phyloP scores from a whole-genome alignment of 495 filamentous ascomycete species.

The Aspergillus funiculosus region DNA sequence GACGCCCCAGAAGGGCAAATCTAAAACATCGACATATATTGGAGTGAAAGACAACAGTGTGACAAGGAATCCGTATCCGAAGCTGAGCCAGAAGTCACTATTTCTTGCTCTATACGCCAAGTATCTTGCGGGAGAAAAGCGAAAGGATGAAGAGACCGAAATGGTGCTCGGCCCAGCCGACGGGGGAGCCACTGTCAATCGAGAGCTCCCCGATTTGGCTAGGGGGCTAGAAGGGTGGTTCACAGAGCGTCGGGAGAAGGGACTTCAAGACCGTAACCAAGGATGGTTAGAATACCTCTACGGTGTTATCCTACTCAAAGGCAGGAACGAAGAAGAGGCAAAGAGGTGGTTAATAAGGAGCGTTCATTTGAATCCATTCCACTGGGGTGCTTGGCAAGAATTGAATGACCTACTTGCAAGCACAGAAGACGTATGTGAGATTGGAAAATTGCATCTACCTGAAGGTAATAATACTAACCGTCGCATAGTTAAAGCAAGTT shows the following conservation, averaged over 20 bases:
- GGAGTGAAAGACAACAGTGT: slow-evolving; percentile 21
- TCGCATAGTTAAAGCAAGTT: slow-evolving; percentile 50
- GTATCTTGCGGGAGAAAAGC: slow-evolving; percentile 89
- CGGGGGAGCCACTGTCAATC: slow-evolving; percentile 73
- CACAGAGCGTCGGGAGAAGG: slow-evolving; percentile 51
- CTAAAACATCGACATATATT: slow-evolving; percentile 37
- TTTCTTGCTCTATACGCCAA: slow-evolving; percentile 92
- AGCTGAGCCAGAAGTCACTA: slow-evolving; percentile 79
- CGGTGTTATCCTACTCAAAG: slow-evolving; percentile 81
- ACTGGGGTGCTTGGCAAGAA: slow-evolving; percentile 97
- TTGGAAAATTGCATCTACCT: slow-evolving; percentile 13
- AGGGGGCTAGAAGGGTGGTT: slow-evolving; percentile 77
- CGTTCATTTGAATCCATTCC: slow-evolving; percentile 80
- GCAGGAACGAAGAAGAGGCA: slow-evolving; percentile 80
- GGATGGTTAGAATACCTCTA: slow-evolving; percentile 97
- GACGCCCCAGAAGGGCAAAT: slow-evolving; percentile 51
- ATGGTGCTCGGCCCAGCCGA: slow-evolving; percentile 96
- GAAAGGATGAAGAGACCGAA: slow-evolving; percentile 91
- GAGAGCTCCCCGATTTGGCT: slow-evolving; percentile 68
- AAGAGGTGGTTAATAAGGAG: slow-evolving; percentile 77
- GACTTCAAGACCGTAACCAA: slow-evolving; percentile 60
- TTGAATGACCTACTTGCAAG: slow-evolving; percentile 67
- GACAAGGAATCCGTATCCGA: slow-evolving; percentile 41
- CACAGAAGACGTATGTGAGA: slow-evolving; percentile 75
- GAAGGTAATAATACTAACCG: slow-evolving; percentile 14